Conservation (phyloP, 202 grass and related monocot genomes). For the Miscanthus sacchariflorus region DNA sequence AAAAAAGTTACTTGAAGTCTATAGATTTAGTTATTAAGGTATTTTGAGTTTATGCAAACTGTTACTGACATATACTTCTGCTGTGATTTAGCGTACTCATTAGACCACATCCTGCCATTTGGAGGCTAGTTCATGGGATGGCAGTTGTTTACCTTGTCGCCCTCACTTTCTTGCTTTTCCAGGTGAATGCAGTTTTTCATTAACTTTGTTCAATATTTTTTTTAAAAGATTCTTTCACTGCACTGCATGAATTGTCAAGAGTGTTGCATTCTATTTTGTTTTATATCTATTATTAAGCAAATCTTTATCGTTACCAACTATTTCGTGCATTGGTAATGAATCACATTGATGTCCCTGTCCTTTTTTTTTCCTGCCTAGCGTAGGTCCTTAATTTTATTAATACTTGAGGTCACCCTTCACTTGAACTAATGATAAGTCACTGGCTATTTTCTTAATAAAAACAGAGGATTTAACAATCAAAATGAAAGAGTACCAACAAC, state of each 20-base stretch:
- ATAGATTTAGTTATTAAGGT: constrained; percentile 27
- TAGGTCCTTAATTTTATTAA: neutral
- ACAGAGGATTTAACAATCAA: neutral
- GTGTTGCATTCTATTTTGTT: constrained; percentile 9
- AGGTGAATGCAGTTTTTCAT: constrained; percentile 60
- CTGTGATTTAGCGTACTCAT: constrained; percentile 90
- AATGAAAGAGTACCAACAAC: neutral
- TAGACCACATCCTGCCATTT: constrained; percentile 98
- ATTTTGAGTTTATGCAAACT: constrained; percentile 22
- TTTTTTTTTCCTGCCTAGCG: constrained; percentile 3
- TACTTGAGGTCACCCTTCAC: neutral
- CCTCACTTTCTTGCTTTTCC: constrained; percentile 99
- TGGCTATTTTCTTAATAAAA: neutral
- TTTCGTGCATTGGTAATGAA: constrained; percentile 14
- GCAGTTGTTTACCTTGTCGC: constrained; percentile 95
- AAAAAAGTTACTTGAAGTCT: neutral
- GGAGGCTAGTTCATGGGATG: constrained; percentile 97
- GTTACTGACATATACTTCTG: constrained; percentile 50
- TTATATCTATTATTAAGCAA: constrained; percentile 38
- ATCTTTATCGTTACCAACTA: constrained; percentile 9
- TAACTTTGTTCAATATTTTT: constrained; percentile 15
- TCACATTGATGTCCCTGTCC: neutral
- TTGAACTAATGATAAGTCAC: constrained; percentile 4
- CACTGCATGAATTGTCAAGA: constrained; percentile 5
- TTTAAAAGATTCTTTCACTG: constrained; percentile 27